These are phyloP conservation scores for Hypoxylon perforatum DNA, from an alignment of 495 filamentous ascomycete genomes.

Conservation along the genomic window DNA sequence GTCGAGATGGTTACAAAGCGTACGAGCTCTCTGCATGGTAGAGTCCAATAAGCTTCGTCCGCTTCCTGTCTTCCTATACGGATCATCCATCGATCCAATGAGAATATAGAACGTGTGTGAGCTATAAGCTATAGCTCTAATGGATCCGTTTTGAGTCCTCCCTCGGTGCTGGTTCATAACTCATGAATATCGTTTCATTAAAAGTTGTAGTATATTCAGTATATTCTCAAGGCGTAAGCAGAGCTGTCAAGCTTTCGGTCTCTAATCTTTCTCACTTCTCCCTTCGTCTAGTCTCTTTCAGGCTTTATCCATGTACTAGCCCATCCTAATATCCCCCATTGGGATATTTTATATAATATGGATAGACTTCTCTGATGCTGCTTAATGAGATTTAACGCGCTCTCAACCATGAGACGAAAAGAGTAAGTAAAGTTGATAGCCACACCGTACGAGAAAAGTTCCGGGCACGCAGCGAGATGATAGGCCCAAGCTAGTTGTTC, in stretches of 20 bases:
- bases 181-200: no score
- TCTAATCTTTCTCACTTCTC: slow-evolving; percentile 6
- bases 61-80: neutral
- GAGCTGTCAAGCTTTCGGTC: neutral
- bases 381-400: slow-evolving; percentile 23
- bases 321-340: slow-evolving; percentile 9
- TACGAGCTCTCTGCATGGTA: slow-evolving; percentile 11
- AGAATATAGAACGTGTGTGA: slow-evolving; percentile 25
- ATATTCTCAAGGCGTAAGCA: no score
- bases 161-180: no score
- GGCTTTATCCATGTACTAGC: slow-evolving; percentile 2
- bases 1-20: slow-evolving; percentile 28
- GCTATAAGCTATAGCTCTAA: slow-evolving; percentile 25
- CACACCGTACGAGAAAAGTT: slow-evolving; percentile 36
- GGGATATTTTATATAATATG: slow-evolving; percentile 8
- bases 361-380: slow-evolving; percentile 21
- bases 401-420: neutral
- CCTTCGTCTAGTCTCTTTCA: slow-evolving; percentile 16
- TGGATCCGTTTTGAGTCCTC: neutral
- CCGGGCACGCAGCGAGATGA: slow-evolving; percentile 36
- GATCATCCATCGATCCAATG: no score
- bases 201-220: no score
- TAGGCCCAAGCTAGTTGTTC: slow-evolving; percentile 41
- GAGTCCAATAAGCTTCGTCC: slow-evolving; percentile 14
- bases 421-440: slow-evolving; percentile 24